A percentile compares a stretch with the other conserved stretches of the same genome.
Evolutionary conservation across 106 monocot genomes (phyloP).

Genomic region (Agapanthus africanus): DNA sequence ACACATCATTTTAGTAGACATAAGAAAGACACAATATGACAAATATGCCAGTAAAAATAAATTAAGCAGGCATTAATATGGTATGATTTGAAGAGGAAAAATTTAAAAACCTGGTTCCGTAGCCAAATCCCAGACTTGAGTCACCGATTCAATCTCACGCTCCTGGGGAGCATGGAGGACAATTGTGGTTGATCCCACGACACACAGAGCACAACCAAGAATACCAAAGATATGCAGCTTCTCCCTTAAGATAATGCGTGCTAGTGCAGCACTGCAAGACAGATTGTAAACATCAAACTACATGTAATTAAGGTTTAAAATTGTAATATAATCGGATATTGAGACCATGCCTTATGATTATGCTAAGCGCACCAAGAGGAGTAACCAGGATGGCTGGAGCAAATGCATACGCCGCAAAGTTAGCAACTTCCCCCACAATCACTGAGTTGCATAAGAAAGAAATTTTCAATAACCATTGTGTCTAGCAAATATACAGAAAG

Average conservation of each 20-base stretch:
- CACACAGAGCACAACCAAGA: constrained; percentile 82
- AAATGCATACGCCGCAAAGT: constrained; percentile 96
- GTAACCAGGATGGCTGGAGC: constrained; percentile 94
- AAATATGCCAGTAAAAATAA: not conserved
- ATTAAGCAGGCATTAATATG: not conserved
- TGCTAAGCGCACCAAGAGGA: constrained; percentile 96
- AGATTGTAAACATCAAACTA: not conserved
- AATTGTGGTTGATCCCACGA: constrained; percentile 88
- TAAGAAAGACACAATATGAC: not conserved
- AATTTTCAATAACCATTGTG: not conserved
- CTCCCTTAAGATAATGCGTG: constrained; percentile 71
- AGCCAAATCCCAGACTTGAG: constrained; percentile 84
- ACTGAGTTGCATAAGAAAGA: constrained; percentile 35
- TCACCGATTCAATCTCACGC: constrained; percentile 79
- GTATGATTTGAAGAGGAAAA: too few relatives aligned
- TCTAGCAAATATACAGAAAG: not conserved
- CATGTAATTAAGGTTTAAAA: constrained; percentile 3
- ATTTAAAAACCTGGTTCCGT: constrained; percentile 74
- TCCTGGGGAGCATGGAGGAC: constrained; percentile 94
- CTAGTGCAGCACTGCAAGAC: constrained; percentile 72
- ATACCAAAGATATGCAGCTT: constrained; percentile 84
- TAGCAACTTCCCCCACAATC: constrained; percentile 93
- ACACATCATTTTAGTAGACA: not conserved
- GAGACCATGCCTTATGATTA: constrained; percentile 73
- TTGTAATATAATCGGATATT: not conserved